Evolutionary conservation across 2,329 filamentous ascomycete genomes (phyloP).

Genomic region (Trichothecium roseum): DNA sequence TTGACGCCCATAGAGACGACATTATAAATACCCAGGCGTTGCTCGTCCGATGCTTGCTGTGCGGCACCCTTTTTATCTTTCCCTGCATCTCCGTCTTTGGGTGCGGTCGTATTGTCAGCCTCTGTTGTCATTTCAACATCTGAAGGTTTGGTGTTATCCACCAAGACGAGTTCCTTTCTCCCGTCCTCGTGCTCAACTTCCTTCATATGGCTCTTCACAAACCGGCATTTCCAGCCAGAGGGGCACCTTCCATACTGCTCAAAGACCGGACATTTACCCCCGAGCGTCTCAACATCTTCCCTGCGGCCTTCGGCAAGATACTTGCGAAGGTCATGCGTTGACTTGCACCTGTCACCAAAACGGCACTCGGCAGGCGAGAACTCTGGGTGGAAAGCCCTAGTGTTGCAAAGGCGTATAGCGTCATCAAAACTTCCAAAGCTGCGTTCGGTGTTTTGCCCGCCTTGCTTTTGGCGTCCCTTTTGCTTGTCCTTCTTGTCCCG

Average conservation of each 20-base stretch:
- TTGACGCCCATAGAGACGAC: slow-evolving; percentile 60
- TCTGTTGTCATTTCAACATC: too few relatives aligned
- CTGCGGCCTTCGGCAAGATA: slow-evolving; percentile 78
- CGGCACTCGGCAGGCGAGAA: slow-evolving; percentile 71
- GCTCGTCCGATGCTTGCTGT: slow-evolving; percentile 27
- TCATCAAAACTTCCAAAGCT: slow-evolving; percentile 75
- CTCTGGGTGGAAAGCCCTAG: slow-evolving; percentile 59
- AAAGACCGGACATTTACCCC: slow-evolving; percentile 73
- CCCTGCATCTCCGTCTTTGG: slow-evolving; percentile 22
- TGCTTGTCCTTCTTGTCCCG: slow-evolving; percentile 47
- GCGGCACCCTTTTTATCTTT: slow-evolving; percentile 22
- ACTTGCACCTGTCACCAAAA: slow-evolving; percentile 72
- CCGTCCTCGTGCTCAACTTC: slow-evolving; percentile 73
- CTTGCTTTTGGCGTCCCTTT: slow-evolving; percentile 40
- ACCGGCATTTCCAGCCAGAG: slow-evolving; percentile 90
- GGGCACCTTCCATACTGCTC: slow-evolving; percentile 66
- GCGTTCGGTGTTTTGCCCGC: slow-evolving; percentile 69
- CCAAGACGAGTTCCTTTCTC: slow-evolving; percentile 67
- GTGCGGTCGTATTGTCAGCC: slow-evolving; percentile 8
- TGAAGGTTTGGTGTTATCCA: slow-evolving; percentile 27
- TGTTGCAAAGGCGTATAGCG: slow-evolving; percentile 66
- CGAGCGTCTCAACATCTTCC: slow-evolving; percentile 66
- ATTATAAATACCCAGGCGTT: slow-evolving; percentile 63
- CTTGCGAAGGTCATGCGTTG: slow-evolving; percentile 72
- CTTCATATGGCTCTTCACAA: slow-evolving; percentile 75